Percentiles rank a stretch among this genome's conserved stretches.
phyloP scores from a whole-genome alignment of 2,329 filamentous ascomycete genomes.

The Ascochyta pisi region DNA sequence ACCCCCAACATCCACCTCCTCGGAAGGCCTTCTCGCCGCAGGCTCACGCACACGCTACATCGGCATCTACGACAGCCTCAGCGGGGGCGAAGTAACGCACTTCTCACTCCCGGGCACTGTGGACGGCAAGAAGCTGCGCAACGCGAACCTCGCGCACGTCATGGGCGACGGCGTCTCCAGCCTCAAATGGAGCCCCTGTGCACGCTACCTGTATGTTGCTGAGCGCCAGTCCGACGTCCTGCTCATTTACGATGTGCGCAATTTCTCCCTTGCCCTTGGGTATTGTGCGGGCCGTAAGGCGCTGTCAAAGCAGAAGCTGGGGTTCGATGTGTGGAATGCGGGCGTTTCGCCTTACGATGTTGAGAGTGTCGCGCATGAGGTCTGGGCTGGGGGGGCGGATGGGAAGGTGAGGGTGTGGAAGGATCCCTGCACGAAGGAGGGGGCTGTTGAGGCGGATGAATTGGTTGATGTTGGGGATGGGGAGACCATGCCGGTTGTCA shows the following conservation, averaged over 20 bases:
- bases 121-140: conserved; percentile 13
- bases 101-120: conserved; percentile 53
- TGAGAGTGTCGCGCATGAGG: conserved; percentile 51
- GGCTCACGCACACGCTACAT: conserved; percentile 64
- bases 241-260: conserved; percentile 65
- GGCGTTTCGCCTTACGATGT: conserved; percentile 32
- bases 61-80: conserved; percentile 62
- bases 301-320: conserved; percentile 62
- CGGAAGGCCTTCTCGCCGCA: conserved; percentile 59
- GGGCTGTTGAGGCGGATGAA: conserved; percentile 48
- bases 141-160: conserved; percentile 6
- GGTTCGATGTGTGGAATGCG: conserved; percentile 58
- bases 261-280: conserved; percentile 58
- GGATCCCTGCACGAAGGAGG: conserved; percentile 39
- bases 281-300: conserved; percentile 55
- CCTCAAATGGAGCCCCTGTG: conserved; percentile 64
- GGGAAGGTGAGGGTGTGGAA: conserved; percentile 57
- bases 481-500: conserved; percentile 25
- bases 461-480: conserved; percentile 26
- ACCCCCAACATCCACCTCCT: conserved; percentile 33
- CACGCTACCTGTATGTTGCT: conserved; percentile 64
- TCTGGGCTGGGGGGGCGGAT: conserved; percentile 67
- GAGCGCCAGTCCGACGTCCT: conserved; percentile 64
- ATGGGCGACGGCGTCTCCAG: conserved; percentile 62
- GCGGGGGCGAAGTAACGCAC: conserved; percentile 58